A percentile compares a stretch with the other conserved stretches of the same genome.
phyloP scores from a whole-genome alignment of 371 early-diverging fungal genomes.

The Capniomyces stellatus region DNA sequence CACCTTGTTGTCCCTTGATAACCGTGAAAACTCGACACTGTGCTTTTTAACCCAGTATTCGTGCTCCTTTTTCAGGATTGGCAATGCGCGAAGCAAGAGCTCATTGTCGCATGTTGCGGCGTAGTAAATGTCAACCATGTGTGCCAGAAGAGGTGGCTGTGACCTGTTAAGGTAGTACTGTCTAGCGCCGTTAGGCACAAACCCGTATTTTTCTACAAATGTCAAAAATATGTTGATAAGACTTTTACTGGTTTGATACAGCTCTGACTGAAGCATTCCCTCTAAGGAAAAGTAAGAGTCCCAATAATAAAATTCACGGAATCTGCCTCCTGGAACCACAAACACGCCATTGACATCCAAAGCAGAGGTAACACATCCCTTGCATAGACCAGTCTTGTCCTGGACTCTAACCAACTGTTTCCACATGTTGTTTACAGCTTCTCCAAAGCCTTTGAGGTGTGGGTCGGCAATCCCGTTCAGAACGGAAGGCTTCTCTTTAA shows the following conservation, averaged over 20 bases:
- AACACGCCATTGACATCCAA: conserved; percentile 40
- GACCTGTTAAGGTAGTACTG: conserved; percentile 74
- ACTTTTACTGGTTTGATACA: conserved; percentile 33
- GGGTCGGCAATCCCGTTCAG: conserved; percentile 27
- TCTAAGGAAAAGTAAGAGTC: conserved; percentile 70
- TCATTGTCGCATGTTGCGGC: conserved; percentile 31
- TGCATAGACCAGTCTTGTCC: conserved; percentile 29
- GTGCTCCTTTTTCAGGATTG: conserved; percentile 46
- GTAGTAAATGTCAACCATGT: conserved; percentile 46
- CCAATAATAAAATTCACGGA: conserved; percentile 85
- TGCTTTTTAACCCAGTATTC: conserved; percentile 43
- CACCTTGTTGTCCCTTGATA: not conserved
- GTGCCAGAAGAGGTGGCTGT: conserved; percentile 68
- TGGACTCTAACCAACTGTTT: conserved; percentile 31
- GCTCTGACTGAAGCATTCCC: conserved; percentile 50
- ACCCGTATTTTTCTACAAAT: conserved; percentile 49
- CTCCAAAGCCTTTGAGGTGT: conserved; percentile 32
- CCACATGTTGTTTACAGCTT: conserved; percentile 37
- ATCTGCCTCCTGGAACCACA: conserved; percentile 81
- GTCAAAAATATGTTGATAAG: conserved; percentile 30
- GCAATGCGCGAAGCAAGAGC: conserved; percentile 31
- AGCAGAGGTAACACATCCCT: conserved; percentile 34
- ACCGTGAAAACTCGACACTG: conserved; percentile 19
- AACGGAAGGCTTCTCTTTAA: conserved; percentile 24
- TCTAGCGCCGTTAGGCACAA: conserved; percentile 74